Evolutionary conservation across 1,284 basidiomycete species (phyloP), one percentile per base, ranked within the genome.

Genomic region (Phlebopus sp.): DNA sequence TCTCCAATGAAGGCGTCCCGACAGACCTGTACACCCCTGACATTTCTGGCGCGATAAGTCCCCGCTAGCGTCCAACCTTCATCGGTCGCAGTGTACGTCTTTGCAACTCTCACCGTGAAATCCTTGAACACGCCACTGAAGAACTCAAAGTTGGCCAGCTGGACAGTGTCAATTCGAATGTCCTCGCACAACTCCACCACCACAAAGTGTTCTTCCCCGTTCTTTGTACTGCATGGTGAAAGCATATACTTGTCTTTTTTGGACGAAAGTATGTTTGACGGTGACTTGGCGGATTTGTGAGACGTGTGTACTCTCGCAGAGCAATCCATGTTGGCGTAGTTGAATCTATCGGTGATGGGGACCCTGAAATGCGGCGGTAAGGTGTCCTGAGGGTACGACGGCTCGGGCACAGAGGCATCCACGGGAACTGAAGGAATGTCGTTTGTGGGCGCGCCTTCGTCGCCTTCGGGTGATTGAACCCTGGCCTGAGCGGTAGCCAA

Each of bases 221-320:
- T 34, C 37, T 44, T 37, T 13, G 55, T 49, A 14, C 63, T 63
- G 62, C 97, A 99, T 0, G 96, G 96, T 45, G 90, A 93, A 54
- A 98, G 86, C 96, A 99, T 97, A 75, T 99, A 99, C 54, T 86
- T 75, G 69, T 99, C 96, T 65, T 88, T 89, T 70, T 94, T 95
- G 44, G 86, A 88, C 42, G 89, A 89, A 2, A 99, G 77, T 48
- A 99, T 90, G 0, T 89, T 80, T 0, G 85, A 82, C 0, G 92
- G 74, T 2, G 92, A 93, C 59, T 94, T 94, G 37, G 94, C 89
- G 1, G 79, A 79, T 23, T 82, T 80, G 62, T 95, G 93, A 0
- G 91, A 77, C 2, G 81, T 78, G 67, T 97, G 93, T 14, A 98
- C 85, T 2, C 92, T 86, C 2, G 95, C 94, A 0, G 92, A 93